Percentiles rank a stretch among this genome's conserved stretches.
These are phyloP conservation scores for Microbotryum violaceum DNA, from an alignment of 1,284 basidiomycete species.

Conservation along the genomic window DNA sequence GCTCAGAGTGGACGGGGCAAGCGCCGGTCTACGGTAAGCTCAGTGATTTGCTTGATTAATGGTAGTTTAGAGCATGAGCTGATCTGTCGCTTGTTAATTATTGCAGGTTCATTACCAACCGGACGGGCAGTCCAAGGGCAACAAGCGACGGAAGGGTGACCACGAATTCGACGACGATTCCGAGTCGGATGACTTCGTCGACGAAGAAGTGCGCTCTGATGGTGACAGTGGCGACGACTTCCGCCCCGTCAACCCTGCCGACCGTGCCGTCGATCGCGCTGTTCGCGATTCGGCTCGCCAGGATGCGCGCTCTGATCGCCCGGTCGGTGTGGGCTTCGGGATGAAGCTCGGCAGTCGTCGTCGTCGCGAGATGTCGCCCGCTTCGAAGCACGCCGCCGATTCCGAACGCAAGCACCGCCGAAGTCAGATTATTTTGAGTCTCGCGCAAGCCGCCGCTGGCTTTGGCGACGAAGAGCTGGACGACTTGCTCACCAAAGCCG, in stretches of 20 bases:
- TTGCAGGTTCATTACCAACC: constrained; percentile 15
- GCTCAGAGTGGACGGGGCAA: constrained; percentile 24
- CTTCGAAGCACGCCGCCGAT: not conserved
- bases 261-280: constrained; percentile 2
- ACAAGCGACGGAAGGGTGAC: not conserved
- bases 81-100: not conserved
- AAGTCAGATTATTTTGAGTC: not conserved
- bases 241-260: not conserved
- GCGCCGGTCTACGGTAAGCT: constrained; percentile 14
- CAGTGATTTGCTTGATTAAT: too few relatives aligned
- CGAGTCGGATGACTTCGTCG: too few relatives aligned
- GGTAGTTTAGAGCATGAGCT: too few relatives aligned
- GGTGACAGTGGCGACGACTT: not conserved
- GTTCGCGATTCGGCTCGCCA: constrained; percentile 6
- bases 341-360: too few relatives aligned
- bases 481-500: not conserved
- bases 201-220: too few relatives aligned
- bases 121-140: not conserved
- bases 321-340: not conserved
- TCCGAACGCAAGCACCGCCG: not conserved
- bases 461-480: not conserved
- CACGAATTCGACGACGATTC: too few relatives aligned
- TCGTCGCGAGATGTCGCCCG: not conserved
- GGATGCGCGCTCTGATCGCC: not conserved
- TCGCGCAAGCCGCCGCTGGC: not conserved